Conservation (phyloP, 768 basidiomycete genomes). For the Boletus barrowsii region DNA sequence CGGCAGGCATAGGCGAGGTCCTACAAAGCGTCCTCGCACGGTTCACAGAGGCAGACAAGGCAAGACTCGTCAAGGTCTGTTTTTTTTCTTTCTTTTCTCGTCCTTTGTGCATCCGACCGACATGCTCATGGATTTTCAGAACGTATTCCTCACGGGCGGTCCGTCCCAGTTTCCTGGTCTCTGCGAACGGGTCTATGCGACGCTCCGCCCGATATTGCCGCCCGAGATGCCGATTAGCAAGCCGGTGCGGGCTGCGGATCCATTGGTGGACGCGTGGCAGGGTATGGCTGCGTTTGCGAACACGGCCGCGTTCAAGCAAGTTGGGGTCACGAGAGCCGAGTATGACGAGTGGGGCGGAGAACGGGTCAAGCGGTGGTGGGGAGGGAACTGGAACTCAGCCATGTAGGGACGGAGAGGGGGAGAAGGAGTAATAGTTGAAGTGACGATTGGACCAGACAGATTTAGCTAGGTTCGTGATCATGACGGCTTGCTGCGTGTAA, state of each 20-base stretch:
- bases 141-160: slow-evolving; percentile 86
- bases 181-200: slow-evolving; percentile 58
- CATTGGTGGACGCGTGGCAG: slow-evolving; percentile 78
- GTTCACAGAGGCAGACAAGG: slow-evolving; percentile 66
- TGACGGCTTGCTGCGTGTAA: too few relatives aligned
- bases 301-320: slow-evolving; percentile 50
- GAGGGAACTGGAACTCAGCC: slow-evolving; percentile 76
- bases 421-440: too few relatives aligned
- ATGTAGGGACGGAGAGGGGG: slow-evolving; percentile 1
- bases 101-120: not conserved
- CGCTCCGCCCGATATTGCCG: slow-evolving; percentile 81
- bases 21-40: slow-evolving; percentile 76
- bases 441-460: too few relatives aligned
- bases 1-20: slow-evolving; percentile 91
- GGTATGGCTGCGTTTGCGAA: slow-evolving; percentile 82
- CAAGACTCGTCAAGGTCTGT: slow-evolving; percentile 70
- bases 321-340: slow-evolving; percentile 70
- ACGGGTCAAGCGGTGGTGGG: slow-evolving; percentile 86
- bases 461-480: too few relatives aligned
- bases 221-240: slow-evolving; percentile 67
- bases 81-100: not conserved
- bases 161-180: slow-evolving; percentile 76
- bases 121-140: slow-evolving; percentile 41
- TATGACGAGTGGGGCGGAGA: slow-evolving; percentile 92
- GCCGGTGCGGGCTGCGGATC: slow-evolving; percentile 62